Base-by-base conservation (phyloP, 495 filamentous ascomycete species). In the Pyrenopolyporus hunteri region DNA sequence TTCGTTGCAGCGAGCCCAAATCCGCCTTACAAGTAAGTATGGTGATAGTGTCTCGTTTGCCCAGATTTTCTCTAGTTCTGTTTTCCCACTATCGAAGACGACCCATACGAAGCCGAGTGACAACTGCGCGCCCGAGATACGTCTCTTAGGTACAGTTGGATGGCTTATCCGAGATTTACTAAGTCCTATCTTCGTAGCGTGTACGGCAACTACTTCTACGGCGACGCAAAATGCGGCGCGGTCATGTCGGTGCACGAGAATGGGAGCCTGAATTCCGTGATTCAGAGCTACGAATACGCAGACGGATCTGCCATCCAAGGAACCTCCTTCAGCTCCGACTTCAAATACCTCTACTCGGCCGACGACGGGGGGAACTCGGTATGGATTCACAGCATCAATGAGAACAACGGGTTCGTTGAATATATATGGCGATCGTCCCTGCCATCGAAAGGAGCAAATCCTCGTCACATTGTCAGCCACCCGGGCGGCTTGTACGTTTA, bases 371-470 rank as follows among this genome's bases (percentile, higher is more conserved):
- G 58, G 4, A 73, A 76, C 47, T 40, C 64, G 8, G 32, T 78
- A 16, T 77, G 74, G 73, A 68, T 69, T 14, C 74, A 78, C 52
- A n/a, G 0, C 7, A 61, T 73, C 43, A 51, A 71, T 31, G 13
- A 11, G 0, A 59, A 13, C 0, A 63, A 58, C 16, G 73, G 73
- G 7, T 31, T 48, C 1, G 39, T 70, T 1, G 32, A 20, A 3
- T 32, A 46, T n/a, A 25, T 67, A 2, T 28, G 16, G 10, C 44
- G 43, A 29, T 6, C 65, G 26, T 10, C 35, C 6, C 60, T 63
- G 49, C 56, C 70, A 1, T 33, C 43, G 0, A 28, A 54, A 26
- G 60, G 66, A 10, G 58, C 63, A 10, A 62, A 70, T 13, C 71
- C 71, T 4, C 55, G 69, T 0, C 73, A 74, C 36, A 6, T 75